phyloP scores from a whole-genome alignment of 768 basidiomycete species.

The Mycena rebaudengoi region DNA sequence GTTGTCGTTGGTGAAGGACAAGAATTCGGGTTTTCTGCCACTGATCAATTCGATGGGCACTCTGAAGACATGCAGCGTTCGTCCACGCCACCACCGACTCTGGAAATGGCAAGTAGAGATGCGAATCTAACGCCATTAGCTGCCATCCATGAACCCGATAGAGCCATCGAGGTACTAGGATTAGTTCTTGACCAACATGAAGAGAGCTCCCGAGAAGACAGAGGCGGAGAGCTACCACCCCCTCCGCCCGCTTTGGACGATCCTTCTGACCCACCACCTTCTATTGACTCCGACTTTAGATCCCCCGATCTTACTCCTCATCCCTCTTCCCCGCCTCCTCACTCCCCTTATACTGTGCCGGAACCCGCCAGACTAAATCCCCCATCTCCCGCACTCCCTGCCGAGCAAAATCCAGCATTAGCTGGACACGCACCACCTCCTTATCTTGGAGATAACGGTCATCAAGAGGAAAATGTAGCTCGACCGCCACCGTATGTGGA shows the following conservation, averaged over 20 bases:
- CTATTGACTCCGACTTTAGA: slow-evolving; percentile 83
- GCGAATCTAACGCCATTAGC: slow-evolving; percentile 74
- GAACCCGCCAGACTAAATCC: slow-evolving; percentile 42
- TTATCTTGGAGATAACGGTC: slow-evolving; percentile 62
- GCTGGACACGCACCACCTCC: slow-evolving; percentile 80
- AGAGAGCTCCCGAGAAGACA: slow-evolving; percentile 40
- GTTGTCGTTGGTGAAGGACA: slow-evolving; percentile 77
- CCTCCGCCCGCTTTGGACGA: slow-evolving; percentile 88
- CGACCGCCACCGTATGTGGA: slow-evolving; percentile 74
- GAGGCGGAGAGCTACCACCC: slow-evolving; percentile 64
- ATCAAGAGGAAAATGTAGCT: slow-evolving; percentile 58
- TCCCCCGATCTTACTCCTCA: slow-evolving; percentile 53
- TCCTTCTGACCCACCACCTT: slow-evolving; percentile 88
- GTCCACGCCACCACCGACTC: slow-evolving; percentile 76
- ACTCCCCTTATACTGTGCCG: slow-evolving; percentile 36
- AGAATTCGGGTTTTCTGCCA: slow-evolving; percentile 74
- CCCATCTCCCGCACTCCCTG: slow-evolving; percentile 42
- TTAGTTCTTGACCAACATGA: slow-evolving; percentile 64
- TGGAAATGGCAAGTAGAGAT: slow-evolving; percentile 79
- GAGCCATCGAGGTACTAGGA: slow-evolving; percentile 64
- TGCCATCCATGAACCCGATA: slow-evolving; percentile 61
- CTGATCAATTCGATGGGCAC: slow-evolving; percentile 86
- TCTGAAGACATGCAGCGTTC: slow-evolving; percentile 70
- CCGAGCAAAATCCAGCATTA: slow-evolving; percentile 44
- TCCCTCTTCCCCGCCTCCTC: slow-evolving; percentile 43